A percentile compares a stretch with the other conserved stretches of the same genome.
Conservation (phyloP, 2,329 filamentous ascomycete species). For the Stachybotrys elegans region DNA sequence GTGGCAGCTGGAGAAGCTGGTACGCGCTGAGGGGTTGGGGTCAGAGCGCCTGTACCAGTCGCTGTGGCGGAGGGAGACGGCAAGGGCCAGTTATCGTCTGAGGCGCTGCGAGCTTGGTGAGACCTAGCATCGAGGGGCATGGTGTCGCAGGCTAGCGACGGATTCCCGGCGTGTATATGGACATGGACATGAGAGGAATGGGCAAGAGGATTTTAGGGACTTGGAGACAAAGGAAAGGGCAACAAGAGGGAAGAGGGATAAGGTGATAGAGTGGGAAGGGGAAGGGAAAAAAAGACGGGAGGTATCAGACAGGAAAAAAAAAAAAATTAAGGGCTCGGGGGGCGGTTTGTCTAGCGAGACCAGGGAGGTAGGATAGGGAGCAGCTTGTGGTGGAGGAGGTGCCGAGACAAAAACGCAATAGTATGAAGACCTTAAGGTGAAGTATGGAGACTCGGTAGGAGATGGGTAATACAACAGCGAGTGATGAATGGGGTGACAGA, state of each 20-base stretch:
- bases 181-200: not conserved
- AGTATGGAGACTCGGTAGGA: too few relatives aligned
- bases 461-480: too few relatives aligned
- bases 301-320: not conserved
- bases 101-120: slow-evolving; percentile 2
- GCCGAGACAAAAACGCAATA: too few relatives aligned
- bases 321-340: not conserved
- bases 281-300: not conserved
- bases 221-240: not conserved
- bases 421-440: too few relatives aligned
- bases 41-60: not conserved
- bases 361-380: too few relatives aligned
- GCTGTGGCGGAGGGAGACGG: not conserved
- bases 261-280: not conserved
- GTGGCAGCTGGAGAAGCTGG: not conserved
- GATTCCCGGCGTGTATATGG: not conserved
- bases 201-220: not conserved
- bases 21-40: not conserved
- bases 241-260: not conserved
- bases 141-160: slow-evolving; percentile 2
- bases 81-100: slow-evolving; percentile 3
- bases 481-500: too few relatives aligned
- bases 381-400: too few relatives aligned
- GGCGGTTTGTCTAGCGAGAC: too few relatives aligned
- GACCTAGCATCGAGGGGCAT: not conserved